These are phyloP conservation scores for Lycium barbarum DNA, from an alignment of 257 asterid species.

Conservation along the genomic window DNA sequence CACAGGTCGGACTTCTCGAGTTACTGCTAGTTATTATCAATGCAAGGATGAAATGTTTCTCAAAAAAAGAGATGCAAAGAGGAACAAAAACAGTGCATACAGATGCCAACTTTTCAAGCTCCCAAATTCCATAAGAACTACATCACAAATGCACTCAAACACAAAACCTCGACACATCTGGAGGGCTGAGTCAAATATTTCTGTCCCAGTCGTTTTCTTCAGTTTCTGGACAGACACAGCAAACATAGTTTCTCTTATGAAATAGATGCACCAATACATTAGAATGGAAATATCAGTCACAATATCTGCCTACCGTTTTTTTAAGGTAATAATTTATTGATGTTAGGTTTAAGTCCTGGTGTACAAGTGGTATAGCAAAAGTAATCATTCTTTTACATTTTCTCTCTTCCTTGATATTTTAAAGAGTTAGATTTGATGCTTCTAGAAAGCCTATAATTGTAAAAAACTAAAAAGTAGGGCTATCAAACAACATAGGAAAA, in stretches of 20 bases:
- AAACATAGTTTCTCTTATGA: background rate
- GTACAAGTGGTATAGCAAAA: background rate
- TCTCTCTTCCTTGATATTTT: constrained; percentile 16
- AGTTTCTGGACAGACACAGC: background rate
- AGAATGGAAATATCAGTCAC: background rate
- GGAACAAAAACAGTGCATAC: background rate
- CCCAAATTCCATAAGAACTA: background rate
- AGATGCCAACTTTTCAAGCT: background rate
- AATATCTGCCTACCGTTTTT: background rate
- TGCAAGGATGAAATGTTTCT: background rate
- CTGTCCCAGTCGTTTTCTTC: constrained; percentile 25
- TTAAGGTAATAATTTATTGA: background rate
- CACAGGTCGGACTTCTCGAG: background rate
- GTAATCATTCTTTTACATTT: background rate
- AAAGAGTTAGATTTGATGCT: background rate
- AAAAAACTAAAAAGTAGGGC: background rate
- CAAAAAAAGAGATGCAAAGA: background rate
- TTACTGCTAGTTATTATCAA: background rate
- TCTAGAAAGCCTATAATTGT: background rate
- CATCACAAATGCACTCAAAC: constrained; percentile 20
- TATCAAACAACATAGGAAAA: background rate
- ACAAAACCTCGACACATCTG: background rate
- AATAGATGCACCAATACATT: background rate
- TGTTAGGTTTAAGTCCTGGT: background rate
- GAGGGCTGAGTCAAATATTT: constrained; percentile 1